Evolutionary conservation across 345 rosid genomes (phyloP), one percentile per base, ranked within the genome.

Genomic region (Populus deltoides): DNA sequence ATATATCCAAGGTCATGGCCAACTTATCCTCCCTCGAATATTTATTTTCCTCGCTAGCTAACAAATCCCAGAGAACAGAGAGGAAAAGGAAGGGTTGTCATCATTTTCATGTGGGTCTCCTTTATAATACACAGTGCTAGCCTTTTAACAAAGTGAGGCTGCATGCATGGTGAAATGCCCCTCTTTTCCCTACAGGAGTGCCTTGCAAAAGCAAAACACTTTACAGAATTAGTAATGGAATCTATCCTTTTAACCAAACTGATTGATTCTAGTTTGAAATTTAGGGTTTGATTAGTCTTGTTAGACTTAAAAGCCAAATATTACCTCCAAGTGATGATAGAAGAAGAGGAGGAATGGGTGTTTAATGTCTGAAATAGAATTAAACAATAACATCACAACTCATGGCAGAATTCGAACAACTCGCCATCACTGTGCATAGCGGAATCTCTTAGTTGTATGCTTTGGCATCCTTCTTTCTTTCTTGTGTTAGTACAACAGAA

Each of bases 111-210:
- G 68, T 45, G 78, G 79, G 68, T 75, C 43, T 65, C 51, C 49
- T 80, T 15, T 70, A 27, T 49, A 24, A 59, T 75, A 22, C 63
- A 62, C 45, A 51, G 43, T 24, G 33, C 17, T 35, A 7, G 24
- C 39, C 59, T 71, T 72, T 81, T 77, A 57, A n/a, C 73, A 81
- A 77, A 77, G 81, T 2, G 35, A 72, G 27, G 74, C 33, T 53
- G 69, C 62, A 53, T 39, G 83, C 83, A 81, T 81, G 75, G 66
- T 38, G 27, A 73, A 45, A 18, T 11, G 41, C 47, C 55, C 39
- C 39, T 70, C 59, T 68, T 79, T 77, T 77, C 73, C 77, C 76
- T 9, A 41, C 61, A 65, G 51, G 49, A 67, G 68, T 70, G 75
- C 69, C 75, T 35, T 35, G 3, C 36, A 29, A 72, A 72, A 72